Percentiles rank a stretch among this genome's conserved stretches.
Evolutionary conservation across 768 basidiomycete genomes (phyloP).

Genomic region (Scleroderma bovista): DNA sequence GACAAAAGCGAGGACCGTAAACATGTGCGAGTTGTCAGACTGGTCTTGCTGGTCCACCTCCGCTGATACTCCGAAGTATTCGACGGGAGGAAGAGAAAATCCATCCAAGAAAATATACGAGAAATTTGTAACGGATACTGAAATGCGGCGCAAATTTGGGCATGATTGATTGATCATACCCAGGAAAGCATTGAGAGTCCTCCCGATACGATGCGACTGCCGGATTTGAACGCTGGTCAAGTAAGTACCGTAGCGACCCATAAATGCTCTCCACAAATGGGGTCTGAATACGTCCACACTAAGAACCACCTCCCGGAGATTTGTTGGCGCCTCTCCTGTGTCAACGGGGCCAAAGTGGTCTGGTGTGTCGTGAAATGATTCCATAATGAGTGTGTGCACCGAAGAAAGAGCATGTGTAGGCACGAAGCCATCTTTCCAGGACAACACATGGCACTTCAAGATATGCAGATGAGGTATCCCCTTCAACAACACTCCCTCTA

Average conservation of each 20-base stretch:
- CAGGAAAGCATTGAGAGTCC: no score
- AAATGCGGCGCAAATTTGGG: no score
- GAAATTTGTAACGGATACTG: no score
- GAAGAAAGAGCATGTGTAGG: constrained; percentile 8
- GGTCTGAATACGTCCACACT: neutral
- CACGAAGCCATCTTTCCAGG: constrained; percentile 1
- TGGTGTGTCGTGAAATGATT: no score
- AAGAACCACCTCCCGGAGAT: constrained; percentile 17
- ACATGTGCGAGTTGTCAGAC: constrained; percentile 2
- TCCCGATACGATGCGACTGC: no score
- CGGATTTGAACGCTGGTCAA: constrained; percentile 15
- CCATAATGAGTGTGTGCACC: neutral
- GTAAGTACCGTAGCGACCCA: constrained; percentile 9
- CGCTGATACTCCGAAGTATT: constrained; percentile 10
- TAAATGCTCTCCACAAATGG: constrained; percentile 9
- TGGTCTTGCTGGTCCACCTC: neutral
- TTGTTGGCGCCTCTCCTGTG: neutral
- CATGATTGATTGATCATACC: no score
- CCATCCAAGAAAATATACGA: no score
- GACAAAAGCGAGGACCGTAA: constrained; percentile 9
- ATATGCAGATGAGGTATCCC: constrained; percentile 14
- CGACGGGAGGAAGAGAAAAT: constrained; percentile 9
- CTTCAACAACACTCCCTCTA: constrained; percentile 4
- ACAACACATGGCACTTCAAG: constrained; percentile 7
- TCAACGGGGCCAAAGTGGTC: no score